Base-by-base conservation (phyloP, 2,329 filamentous ascomycete genomes). In the Mycogone perniciosa region DNA sequence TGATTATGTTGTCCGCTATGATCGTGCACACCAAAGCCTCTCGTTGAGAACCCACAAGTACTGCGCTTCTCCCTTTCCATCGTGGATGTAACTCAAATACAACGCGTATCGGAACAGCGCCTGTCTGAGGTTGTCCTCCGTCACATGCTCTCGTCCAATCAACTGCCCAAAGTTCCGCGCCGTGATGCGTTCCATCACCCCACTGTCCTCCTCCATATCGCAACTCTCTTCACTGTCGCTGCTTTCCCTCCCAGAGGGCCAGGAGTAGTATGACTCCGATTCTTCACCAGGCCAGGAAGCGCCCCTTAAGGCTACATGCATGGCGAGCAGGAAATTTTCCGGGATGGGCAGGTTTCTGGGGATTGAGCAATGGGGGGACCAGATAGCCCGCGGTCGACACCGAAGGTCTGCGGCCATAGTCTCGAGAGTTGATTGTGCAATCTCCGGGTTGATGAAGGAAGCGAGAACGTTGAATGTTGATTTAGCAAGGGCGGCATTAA, bases 361-460 rank as follows among this genome's bases (percentile, higher is more conserved):
- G 10, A 67, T 64, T 37, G 56, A 55, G 57, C 66, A 68, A n/a
- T 57, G 52, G n/a, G 66, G 66, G 13, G 66, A 69, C 66, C 66
- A 69, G 48, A 69, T 61, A 8, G 62, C 60, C 1, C 54, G 55
- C 7, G 55, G 56, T 7, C 65, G 58, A 5, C 39, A 41, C 29
- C 54, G 39, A 20, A 63, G 58, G 44, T 64, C 57, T 26, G 54
- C 48, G 5, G 62, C 57, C 9, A 58, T 54, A 9, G 39, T 7
- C 9, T 58, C 44, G 33, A 67, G 54, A 27, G 59, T 63, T 27
- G 48, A 42, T 34, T 58, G 46, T 26, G 65, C 64, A 41, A 56
- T 46, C 13, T 39, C 42, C 2, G 60, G 58, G 53, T 68, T 60
- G 27, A 65, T 49, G 50, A 69, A 69, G 29, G 58, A 59, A 38